Evolutionary conservation across 2,329 filamentous ascomycete genomes (phyloP).

Genomic region (Trichophyton simii): DNA sequence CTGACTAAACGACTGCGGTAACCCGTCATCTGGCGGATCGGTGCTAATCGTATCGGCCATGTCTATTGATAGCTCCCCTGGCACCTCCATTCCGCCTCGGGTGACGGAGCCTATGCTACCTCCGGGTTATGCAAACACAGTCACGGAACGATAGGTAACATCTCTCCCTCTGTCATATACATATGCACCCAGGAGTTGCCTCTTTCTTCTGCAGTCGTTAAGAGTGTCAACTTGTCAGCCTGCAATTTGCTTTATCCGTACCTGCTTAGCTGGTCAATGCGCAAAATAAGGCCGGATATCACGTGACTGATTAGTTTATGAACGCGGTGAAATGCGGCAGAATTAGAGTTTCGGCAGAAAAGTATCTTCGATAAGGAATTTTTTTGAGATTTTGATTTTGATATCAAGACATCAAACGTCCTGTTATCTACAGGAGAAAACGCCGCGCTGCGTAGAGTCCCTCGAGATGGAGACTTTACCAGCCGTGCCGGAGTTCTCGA

Average conservation of each 20-base stretch:
- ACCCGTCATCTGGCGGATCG: constrained; percentile 14
- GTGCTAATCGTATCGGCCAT: constrained; percentile 15
- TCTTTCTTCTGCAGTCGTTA: too few relatives aligned
- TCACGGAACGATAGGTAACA: not conserved
- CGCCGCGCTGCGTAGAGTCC: not conserved
- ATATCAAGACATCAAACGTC: constrained; percentile 4
- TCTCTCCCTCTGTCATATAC: not conserved
- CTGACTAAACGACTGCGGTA: not conserved
- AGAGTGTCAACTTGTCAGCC: too few relatives aligned
- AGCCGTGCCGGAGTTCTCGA: constrained; percentile 40
- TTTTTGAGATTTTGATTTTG: constrained; percentile 4
- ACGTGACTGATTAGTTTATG: not conserved
- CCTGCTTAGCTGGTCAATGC: not conserved
- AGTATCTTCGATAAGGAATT: constrained; percentile 9
- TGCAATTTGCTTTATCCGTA: too few relatives aligned
- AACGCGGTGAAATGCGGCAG: not conserved
- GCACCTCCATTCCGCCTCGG: not conserved
- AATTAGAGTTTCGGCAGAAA: constrained; percentile 10
- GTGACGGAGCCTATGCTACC: not conserved
- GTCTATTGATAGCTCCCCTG: constrained; percentile 13
- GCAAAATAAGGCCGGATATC: not conserved
- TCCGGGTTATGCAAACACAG: not conserved
- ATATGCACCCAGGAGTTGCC: too few relatives aligned
- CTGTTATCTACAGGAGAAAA: not conserved
- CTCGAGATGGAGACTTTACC: constrained; percentile 26